A percentile compares a stretch with the other conserved stretches of the same genome.
These are phyloP conservation scores for Mayamaea pseudoterrestris DNA, from an alignment of 108 stramenopile species.

Conservation along the genomic window DNA sequence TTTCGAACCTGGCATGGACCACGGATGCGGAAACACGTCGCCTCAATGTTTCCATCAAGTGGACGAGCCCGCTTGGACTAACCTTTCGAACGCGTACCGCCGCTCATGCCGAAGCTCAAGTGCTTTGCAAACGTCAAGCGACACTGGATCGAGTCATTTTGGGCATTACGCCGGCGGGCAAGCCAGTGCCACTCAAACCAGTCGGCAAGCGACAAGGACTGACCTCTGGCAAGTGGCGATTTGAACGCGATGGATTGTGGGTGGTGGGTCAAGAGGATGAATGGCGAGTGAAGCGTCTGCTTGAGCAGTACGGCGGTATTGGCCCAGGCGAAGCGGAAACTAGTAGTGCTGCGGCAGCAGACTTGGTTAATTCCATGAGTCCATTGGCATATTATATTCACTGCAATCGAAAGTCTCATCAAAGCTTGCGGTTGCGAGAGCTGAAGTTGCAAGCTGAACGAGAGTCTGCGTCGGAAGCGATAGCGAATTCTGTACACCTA, in stretches of 20 bases:
- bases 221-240: conserved; percentile 60
- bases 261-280: conserved; percentile 76
- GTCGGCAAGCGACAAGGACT: conserved; percentile 33
- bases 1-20: conserved; percentile 27
- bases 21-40: conserved; percentile 9
- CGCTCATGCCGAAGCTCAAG: conserved; percentile 30
- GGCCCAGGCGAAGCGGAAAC: too few species aligned
- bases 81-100: conserved; percentile 53
- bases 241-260: conserved; percentile 78
- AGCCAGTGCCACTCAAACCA: conserved; percentile 33
- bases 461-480: too few species aligned
- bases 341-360: background rate
- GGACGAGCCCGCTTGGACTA: conserved; percentile 55
- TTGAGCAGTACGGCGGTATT: conserved; percentile 1
- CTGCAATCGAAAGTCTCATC: conserved; percentile 9
- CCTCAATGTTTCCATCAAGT: conserved; percentile 26
- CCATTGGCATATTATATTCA: conserved; percentile 16
- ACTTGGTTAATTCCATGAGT: too few species aligned
- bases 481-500: too few species aligned
- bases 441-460: too few species aligned
- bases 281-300: conserved; percentile 48
- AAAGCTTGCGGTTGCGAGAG: conserved; percentile 5
- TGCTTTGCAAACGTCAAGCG: conserved; percentile 11
- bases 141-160: conserved; percentile 43
- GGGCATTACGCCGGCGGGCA: conserved; percentile 50